Conservation (phyloP, 1,139 yeast species). For the Saccharomyces hybrid region DNA sequence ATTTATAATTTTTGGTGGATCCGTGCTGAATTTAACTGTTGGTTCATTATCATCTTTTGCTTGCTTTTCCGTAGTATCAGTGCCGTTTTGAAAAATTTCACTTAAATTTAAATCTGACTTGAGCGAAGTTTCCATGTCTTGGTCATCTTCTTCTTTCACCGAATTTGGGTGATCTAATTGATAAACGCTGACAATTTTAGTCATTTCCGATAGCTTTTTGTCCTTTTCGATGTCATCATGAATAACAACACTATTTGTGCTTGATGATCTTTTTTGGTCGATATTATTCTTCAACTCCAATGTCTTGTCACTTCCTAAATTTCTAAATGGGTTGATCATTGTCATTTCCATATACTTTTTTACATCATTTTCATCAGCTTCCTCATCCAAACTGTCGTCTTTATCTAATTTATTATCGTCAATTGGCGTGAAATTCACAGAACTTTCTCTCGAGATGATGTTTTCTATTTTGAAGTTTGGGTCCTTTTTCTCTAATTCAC, state of each 20-base stretch:
- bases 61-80: background rate
- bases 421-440: slow-evolving; percentile 11
- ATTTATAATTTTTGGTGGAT: slow-evolving; percentile 19
- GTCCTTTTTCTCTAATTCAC: slow-evolving; percentile 23
- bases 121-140: slow-evolving; percentile 29
- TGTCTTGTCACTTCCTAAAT: slow-evolving; percentile 7
- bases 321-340: slow-evolving; percentile 34
- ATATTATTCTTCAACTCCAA: slow-evolving; percentile 1
- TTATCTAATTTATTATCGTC: slow-evolving; percentile 14
- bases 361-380: slow-evolving; percentile 13
- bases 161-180: slow-evolving; percentile 14
- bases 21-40: slow-evolving; percentile 23
- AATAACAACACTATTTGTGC: slow-evolving; percentile 1
- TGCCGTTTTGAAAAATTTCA: slow-evolving; percentile 18
- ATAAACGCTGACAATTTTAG: slow-evolving; percentile 35
- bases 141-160: slow-evolving; percentile 14
- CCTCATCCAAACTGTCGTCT: slow-evolving; percentile 12
- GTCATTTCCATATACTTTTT: slow-evolving; percentile 33
- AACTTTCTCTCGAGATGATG: slow-evolving; percentile 1
- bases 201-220: slow-evolving; percentile 31
- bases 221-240: slow-evolving; percentile 8
- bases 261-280: background rate
- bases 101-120: slow-evolving; percentile 17
- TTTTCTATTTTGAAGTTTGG: slow-evolving; percentile 10
- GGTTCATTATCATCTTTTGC: slow-evolving; percentile 8